A percentile compares a stretch with the other conserved stretches of the same genome.
Evolutionary conservation across 768 basidiomycete genomes (phyloP).

Genomic region (Amyloporia xantha): DNA sequence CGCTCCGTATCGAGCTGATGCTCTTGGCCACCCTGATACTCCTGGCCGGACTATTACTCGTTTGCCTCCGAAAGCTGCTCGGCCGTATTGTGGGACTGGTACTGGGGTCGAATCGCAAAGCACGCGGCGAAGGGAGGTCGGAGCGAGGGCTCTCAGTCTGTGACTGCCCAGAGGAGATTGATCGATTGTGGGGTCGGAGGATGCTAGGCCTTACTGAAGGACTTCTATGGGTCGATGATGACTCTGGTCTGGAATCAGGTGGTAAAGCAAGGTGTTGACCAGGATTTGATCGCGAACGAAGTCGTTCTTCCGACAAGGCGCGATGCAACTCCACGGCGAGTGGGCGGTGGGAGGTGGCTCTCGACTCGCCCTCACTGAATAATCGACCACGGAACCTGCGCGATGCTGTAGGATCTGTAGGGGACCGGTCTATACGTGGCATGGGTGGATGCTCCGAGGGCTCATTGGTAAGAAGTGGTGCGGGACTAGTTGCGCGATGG

Average conservation of each 20-base stretch:
- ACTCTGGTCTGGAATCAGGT: neutral
- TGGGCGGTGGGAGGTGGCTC: conserved; percentile 5
- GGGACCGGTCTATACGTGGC: neutral
- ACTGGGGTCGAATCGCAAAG: conserved; percentile 25
- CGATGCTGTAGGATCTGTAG: conserved; percentile 5
- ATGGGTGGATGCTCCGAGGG: neutral
- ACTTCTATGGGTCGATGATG: conserved; percentile 12
- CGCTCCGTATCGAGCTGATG: conserved; percentile 14
- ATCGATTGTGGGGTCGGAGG: conserved; percentile 34
- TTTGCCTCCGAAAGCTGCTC: neutral
- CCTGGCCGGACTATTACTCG: conserved; percentile 9
- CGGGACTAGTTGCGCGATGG: conserved; percentile 9
- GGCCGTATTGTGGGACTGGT: conserved; percentile 16
- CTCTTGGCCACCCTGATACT: conserved; percentile 12
- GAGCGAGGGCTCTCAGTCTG: neutral
- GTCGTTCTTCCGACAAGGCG: conserved; percentile 18
- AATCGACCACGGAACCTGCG: conserved; percentile 16
- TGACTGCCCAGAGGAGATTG: conserved; percentile 30
- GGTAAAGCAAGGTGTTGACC: neutral
- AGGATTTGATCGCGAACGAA: conserved; percentile 12
- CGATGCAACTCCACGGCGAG: conserved; percentile 17
- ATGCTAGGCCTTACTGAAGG: conserved; percentile 32
- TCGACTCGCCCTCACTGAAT: conserved; percentile 11
- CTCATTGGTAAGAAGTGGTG: conserved; percentile 1
- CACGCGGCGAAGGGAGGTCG: conserved; percentile 8